Percentiles rank a stretch among this genome's conserved stretches.
Evolutionary conservation across 208 protist species (phyloP).

Genomic region (Acanthamoeba sp.): DNA sequence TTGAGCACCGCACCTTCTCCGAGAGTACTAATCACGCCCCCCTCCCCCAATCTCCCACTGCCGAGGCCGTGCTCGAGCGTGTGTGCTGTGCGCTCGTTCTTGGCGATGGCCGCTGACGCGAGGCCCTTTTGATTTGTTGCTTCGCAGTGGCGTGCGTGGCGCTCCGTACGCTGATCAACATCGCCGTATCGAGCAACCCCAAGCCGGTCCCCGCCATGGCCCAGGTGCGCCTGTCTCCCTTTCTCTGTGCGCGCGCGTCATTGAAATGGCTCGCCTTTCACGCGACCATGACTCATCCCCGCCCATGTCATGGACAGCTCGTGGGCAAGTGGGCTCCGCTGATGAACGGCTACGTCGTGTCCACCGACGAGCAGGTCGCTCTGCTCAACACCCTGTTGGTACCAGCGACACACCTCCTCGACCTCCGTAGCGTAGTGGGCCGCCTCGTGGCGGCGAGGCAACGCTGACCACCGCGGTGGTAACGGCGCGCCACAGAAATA

Average conservation of each 20-base stretch:
- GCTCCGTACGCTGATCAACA: slow-evolving; percentile 47
- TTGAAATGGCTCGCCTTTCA: no score
- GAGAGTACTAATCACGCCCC: neutral
- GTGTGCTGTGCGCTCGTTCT: no score
- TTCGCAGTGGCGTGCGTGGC: slow-evolving; percentile 36
- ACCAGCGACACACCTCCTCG: no score
- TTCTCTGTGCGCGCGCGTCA: no score
- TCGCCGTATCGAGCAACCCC: slow-evolving; percentile 27
- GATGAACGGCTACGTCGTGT: slow-evolving; percentile 58
- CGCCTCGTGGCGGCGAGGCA: neutral
- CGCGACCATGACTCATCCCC: neutral
- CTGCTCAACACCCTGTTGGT: slow-evolving; percentile 24
- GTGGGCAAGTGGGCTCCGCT: slow-evolving; percentile 37
- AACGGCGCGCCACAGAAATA: slow-evolving; percentile 18
- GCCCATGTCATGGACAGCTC: neutral
- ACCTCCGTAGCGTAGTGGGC: no score
- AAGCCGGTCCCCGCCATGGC: slow-evolving; percentile 26
- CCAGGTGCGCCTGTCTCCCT: neutral
- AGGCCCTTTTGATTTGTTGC: no score
- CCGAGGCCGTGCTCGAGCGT: no score
- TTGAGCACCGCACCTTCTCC: slow-evolving; percentile 65
- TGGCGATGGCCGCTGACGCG: no score
- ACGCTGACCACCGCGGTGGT: neutral
- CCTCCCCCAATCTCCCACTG: neutral
- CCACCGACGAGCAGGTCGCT: slow-evolving; percentile 7